phyloP scores from a whole-genome alignment of 768 basidiomycete species.

The Austroboletus eburneus region DNA sequence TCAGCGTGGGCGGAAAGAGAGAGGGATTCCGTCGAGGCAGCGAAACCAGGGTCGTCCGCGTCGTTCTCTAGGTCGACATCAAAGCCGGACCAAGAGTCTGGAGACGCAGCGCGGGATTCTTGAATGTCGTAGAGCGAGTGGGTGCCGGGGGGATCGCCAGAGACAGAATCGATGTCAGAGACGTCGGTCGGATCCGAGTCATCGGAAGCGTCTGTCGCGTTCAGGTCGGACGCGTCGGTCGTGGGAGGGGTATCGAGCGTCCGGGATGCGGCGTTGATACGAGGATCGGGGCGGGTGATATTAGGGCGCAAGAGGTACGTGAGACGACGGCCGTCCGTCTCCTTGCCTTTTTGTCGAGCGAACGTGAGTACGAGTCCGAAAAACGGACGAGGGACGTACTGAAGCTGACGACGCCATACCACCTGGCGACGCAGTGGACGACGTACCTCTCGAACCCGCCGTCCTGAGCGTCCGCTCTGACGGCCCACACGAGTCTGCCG shows the following conservation, averaged over 20 bases:
- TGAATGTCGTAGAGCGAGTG: constrained; percentile 25
- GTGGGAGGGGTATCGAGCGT: constrained; percentile 68
- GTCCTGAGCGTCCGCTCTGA: constrained; percentile 33
- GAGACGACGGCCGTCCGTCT: constrained; percentile 52
- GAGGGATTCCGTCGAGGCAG: constrained; percentile 32
- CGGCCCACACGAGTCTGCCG: constrained; percentile 68
- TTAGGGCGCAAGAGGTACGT: constrained; percentile 83
- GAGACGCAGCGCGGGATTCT: constrained; percentile 26
- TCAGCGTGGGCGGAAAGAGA: constrained; percentile 29
- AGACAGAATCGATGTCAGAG: constrained; percentile 25
- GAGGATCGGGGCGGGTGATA: constrained; percentile 53
- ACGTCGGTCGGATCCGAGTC: constrained; percentile 6
- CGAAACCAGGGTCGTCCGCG: constrained; percentile 30
- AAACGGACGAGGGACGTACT: constrained; percentile 55
- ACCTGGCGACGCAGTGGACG: constrained; percentile 79
- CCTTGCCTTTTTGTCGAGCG: constrained; percentile 42
- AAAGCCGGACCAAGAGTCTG: constrained; percentile 35
- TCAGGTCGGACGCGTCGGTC: constrained; percentile 57
- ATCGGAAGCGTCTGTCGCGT: constrained; percentile 19
- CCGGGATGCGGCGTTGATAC: constrained; percentile 18
- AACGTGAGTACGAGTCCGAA: too few relatives aligned
- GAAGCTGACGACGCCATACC: constrained; percentile 76
- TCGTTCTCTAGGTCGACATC: constrained; percentile 29
- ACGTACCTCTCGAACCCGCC: constrained; percentile 77
- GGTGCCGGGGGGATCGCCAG: constrained; percentile 8